A percentile compares a stretch with the other conserved stretches of the same genome.
Evolutionary conservation across 345 rosid species (phyloP).

Genomic region (Lepidium aucheri): DNA sequence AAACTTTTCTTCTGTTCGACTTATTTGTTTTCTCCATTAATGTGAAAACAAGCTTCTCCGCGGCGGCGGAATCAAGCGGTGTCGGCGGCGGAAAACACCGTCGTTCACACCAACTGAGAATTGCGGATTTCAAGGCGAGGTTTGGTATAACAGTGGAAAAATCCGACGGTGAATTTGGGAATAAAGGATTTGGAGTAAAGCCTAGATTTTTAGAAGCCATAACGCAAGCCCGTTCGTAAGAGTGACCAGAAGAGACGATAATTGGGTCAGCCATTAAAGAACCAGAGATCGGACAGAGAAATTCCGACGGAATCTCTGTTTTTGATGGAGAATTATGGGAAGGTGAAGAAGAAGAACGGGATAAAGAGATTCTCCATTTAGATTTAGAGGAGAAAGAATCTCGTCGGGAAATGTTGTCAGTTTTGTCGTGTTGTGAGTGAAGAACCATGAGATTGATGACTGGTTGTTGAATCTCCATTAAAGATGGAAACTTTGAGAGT

Average conservation of each 20-base stretch:
- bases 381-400: slow-evolving; percentile 15
- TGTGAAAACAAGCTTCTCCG: slow-evolving; percentile 39
- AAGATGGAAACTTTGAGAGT: background rate
- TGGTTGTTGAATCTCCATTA: slow-evolving; percentile 51
- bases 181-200: slow-evolving; percentile 34
- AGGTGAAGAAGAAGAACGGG: slow-evolving; percentile 24
- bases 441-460: slow-evolving; percentile 33
- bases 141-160: slow-evolving; percentile 75
- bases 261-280: slow-evolving; percentile 78
- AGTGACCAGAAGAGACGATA: slow-evolving; percentile 86
- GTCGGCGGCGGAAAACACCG: slow-evolving; percentile 37
- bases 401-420: slow-evolving; percentile 5
- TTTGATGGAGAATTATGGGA: slow-evolving; percentile 8
- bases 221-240: slow-evolving; percentile 63
- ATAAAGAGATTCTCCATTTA: slow-evolving; percentile 47
- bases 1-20: background rate
- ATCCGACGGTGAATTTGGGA: slow-evolving; percentile 44
- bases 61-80: slow-evolving; percentile 42
- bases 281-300: slow-evolving; percentile 68
- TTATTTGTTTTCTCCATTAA: slow-evolving; percentile 21
- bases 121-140: slow-evolving; percentile 70
- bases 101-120: slow-evolving; percentile 53
- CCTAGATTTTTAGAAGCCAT: slow-evolving; percentile 52
- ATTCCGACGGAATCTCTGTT: slow-evolving; percentile 41
- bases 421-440: slow-evolving; percentile 18